Evolutionary conservation across 805 yeast species (phyloP).

Genomic region (Suhomyces kilbournensis): DNA sequence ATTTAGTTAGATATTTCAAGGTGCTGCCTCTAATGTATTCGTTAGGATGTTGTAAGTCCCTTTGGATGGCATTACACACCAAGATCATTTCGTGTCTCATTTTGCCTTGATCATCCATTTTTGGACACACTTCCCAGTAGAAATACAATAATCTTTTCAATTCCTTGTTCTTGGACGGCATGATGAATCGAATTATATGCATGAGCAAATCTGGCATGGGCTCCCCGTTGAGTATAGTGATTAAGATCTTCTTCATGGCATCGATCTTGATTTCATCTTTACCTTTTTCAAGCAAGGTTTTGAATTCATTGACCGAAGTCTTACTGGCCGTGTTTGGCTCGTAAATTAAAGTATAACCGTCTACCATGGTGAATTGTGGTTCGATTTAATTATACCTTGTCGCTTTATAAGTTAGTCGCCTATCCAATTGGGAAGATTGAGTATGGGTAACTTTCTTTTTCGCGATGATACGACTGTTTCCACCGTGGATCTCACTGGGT

Average conservation of each 20-base stretch:
- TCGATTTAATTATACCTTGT: neutral
- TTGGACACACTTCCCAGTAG: conserved; percentile 98
- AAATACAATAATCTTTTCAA: conserved; percentile 89
- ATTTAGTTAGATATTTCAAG: conserved; percentile 82
- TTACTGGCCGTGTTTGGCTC: conserved; percentile 69
- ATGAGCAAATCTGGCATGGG: conserved; percentile 88
- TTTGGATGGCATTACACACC: conserved; percentile 96
- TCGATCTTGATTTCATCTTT: conserved; percentile 83
- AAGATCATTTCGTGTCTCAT: conserved; percentile 98
- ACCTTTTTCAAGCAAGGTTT: conserved; percentile 78
- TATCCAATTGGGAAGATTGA: neutral
- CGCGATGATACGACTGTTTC: neutral
- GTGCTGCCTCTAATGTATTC: conserved; percentile 96
- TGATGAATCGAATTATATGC: conserved; percentile 95
- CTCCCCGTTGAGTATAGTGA: conserved; percentile 88
- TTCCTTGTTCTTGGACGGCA: conserved; percentile 91
- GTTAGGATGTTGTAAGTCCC: conserved; percentile 96
- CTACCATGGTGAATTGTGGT: neutral
- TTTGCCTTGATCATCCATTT: conserved; percentile 81
- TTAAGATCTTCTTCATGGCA: conserved; percentile 84
- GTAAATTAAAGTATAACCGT: conserved; percentile 74
- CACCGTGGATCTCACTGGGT: neutral
- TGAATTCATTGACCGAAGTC: conserved; percentile 69
- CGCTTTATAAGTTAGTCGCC: neutral
- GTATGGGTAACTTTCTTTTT: neutral